A percentile compares a stretch with the other conserved stretches of the same genome.
Conservation (phyloP, 2,329 filamentous ascomycete species). For the Ramularia collo-cygni region DNA sequence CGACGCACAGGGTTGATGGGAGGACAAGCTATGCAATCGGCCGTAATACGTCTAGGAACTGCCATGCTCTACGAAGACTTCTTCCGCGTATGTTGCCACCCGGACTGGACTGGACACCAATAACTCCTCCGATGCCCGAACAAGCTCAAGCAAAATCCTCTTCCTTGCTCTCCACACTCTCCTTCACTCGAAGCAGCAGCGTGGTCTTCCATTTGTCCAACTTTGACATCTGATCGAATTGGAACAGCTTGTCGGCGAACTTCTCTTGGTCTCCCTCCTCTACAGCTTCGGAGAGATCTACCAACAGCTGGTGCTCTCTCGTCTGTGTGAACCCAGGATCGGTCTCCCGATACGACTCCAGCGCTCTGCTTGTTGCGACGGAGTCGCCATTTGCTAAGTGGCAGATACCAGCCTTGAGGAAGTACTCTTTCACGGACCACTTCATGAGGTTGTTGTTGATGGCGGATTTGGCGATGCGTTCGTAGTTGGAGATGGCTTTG, state of each 20-base stretch:
- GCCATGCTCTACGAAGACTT: too few species aligned
- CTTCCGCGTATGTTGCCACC: too few species aligned
- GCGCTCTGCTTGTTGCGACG: constrained; percentile 69
- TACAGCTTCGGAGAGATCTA: constrained; percentile 67
- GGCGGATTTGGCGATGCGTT: constrained; percentile 67
- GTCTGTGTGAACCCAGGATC: constrained; percentile 71
- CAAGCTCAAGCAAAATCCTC: constrained; percentile 57
- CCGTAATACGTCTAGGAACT: neutral
- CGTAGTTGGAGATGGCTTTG: constrained; percentile 73
- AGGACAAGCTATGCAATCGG: constrained; percentile 4
- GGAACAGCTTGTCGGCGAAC: constrained; percentile 79
- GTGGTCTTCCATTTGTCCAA: constrained; percentile 97
- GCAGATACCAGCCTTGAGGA: constrained; percentile 89
- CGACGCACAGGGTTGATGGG: neutral
- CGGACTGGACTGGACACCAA: neutral
- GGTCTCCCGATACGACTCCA: constrained; percentile 74
- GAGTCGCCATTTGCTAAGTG: constrained; percentile 70
- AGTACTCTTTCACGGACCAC: constrained; percentile 91
- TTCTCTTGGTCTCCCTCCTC: constrained; percentile 72
- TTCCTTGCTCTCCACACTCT: constrained; percentile 63
- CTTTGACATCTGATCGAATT: constrained; percentile 88
- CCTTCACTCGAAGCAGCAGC: constrained; percentile 75
- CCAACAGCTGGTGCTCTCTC: constrained; percentile 73
- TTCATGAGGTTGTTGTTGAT: constrained; percentile 89
- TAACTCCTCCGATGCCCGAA: neutral